Percentiles rank a stretch among this genome's conserved stretches.
These are phyloP conservation scores for Mimosa bimucronata DNA, from an alignment of 306 rosid species.

Conservation along the genomic window DNA sequence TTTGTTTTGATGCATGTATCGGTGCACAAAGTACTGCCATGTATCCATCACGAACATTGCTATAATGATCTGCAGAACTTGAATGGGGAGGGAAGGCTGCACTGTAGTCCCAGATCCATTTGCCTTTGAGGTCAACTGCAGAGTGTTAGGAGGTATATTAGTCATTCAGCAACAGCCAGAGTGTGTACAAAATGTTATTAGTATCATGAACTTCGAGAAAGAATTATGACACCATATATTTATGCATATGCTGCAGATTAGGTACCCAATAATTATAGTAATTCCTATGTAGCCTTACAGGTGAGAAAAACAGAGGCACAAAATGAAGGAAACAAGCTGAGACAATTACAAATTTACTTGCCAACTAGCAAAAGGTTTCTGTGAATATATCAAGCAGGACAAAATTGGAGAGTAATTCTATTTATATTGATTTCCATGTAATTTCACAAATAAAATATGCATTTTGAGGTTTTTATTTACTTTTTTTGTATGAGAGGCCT, in stretches of 20 bases:
- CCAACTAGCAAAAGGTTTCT: background rate
- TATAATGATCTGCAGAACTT: constrained; percentile 16
- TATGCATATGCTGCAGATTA: background rate
- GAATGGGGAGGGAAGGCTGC: constrained; percentile 49
- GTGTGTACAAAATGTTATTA: background rate
- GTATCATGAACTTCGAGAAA: background rate
- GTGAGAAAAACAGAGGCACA: background rate
- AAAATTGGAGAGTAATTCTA: too few species aligned
- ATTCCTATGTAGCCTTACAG: background rate
- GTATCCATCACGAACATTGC: constrained; percentile 2
- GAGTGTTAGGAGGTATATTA: constrained; percentile 6
- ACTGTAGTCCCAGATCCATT: constrained; percentile 34
- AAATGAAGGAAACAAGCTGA: background rate
- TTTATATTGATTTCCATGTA: background rate
- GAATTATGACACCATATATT: background rate
- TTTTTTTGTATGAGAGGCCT: background rate
- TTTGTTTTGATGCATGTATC: constrained; percentile 18
- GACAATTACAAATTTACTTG: constrained; percentile 4
- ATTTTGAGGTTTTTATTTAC: background rate
- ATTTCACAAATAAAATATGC: background rate
- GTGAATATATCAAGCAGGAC: background rate
- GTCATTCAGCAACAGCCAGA: background rate
- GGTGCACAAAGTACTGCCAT: constrained; percentile 17
- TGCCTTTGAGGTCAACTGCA: constrained; percentile 41
- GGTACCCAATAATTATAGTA: background rate